These are phyloP conservation scores for Exophiala alcalophila DNA, from an alignment of 2,329 filamentous ascomycete genomes.

Conservation along the genomic window DNA sequence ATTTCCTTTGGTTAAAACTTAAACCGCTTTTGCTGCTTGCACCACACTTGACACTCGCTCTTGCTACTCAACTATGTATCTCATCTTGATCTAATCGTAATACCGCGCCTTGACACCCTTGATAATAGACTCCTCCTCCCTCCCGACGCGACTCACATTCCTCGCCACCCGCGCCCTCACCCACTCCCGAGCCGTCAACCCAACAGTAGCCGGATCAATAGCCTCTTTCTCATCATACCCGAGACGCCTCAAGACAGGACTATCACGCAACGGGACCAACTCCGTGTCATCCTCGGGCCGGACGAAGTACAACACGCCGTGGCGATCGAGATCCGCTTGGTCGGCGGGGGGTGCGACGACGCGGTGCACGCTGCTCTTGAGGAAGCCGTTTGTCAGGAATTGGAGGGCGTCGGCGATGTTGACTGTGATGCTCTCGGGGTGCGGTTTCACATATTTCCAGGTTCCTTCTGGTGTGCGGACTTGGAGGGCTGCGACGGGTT, in stretches of 20 bases:
- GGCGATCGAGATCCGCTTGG: constrained; percentile 45
- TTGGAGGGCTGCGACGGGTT: constrained; percentile 57
- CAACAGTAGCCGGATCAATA: constrained; percentile 26
- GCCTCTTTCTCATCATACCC: constrained; percentile 29
- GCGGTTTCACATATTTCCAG: constrained; percentile 51
- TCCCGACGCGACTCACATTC: constrained; percentile 20
- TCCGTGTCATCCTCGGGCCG: constrained; percentile 38
- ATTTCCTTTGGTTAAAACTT: no score
- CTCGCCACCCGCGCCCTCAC: constrained; percentile 35
- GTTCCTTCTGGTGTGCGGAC: constrained; percentile 45
- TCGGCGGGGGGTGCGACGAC: constrained; percentile 50
- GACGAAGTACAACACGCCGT: constrained; percentile 48
- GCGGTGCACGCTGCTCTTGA: constrained; percentile 52
- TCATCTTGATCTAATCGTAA: constrained; percentile 19
- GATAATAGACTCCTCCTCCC: constrained; percentile 22
- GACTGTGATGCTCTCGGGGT: constrained; percentile 49
- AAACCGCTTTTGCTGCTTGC: no score
- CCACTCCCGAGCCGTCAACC: constrained; percentile 35
- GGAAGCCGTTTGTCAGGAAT: constrained; percentile 48
- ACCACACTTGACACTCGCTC: no score
- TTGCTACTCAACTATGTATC: no score
- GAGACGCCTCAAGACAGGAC: constrained; percentile 35
- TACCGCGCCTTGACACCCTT: constrained; percentile 27
- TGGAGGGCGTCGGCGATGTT: constrained; percentile 51
- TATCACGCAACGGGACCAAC: constrained; percentile 33